Evolutionary conservation across 2,329 filamentous ascomycete genomes (phyloP).

Genomic region (Aspergillus persii): DNA sequence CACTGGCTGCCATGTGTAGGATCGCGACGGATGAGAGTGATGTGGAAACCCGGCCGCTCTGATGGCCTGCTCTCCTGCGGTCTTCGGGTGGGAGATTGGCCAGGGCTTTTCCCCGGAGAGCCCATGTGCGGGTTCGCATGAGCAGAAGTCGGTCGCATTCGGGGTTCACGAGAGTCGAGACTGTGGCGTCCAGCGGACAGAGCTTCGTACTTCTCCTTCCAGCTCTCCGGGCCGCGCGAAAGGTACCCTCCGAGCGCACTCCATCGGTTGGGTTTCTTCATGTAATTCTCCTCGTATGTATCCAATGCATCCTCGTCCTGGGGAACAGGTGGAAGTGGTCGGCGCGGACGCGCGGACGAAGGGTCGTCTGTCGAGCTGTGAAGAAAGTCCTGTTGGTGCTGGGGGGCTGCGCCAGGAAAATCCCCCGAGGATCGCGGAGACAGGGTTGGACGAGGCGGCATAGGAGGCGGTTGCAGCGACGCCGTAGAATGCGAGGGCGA

Average conservation of each 20-base stretch:
- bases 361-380: background rate
- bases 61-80: slow-evolving; percentile 8
- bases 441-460: slow-evolving; percentile 15
- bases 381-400: slow-evolving; percentile 1
- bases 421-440: background rate
- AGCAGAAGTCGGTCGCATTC: slow-evolving; percentile 23
- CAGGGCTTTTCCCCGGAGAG: slow-evolving; percentile 26
- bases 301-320: slow-evolving; percentile 20
- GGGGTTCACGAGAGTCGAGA: slow-evolving; percentile 28
- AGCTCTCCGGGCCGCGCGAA: slow-evolving; percentile 19
- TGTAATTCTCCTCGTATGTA: slow-evolving; percentile 4
- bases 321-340: slow-evolving; percentile 31
- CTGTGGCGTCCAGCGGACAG: slow-evolving; percentile 27
- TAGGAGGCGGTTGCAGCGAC: slow-evolving; percentile 14
- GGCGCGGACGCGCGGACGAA: slow-evolving; percentile 11
- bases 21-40: slow-evolving; percentile 70
- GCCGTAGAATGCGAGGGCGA: slow-evolving; percentile 11
- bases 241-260: slow-evolving; percentile 28
- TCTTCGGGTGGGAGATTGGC: slow-evolving; percentile 25
- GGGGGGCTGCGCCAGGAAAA: slow-evolving; percentile 1
- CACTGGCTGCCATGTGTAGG: slow-evolving; percentile 67
- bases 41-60: slow-evolving; percentile 32
- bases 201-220: slow-evolving; percentile 25
- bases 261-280: slow-evolving; percentile 28
- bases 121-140: slow-evolving; percentile 16